phyloP scores from a whole-genome alignment of 352 stramenopile genomes.

The Bremia lactucae region DNA sequence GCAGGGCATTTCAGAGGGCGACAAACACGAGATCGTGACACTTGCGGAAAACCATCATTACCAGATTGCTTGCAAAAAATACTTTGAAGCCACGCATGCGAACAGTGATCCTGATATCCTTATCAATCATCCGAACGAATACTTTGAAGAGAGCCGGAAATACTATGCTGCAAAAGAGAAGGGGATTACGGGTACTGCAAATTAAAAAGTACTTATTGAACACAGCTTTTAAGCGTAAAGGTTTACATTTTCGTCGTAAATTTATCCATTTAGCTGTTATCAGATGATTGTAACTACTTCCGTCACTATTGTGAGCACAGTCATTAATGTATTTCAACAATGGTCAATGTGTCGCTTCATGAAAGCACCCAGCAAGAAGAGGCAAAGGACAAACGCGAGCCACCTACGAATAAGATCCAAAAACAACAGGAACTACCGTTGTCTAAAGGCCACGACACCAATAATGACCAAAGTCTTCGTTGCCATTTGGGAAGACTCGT shows the following conservation, averaged over 20 bases:
- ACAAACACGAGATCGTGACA: conserved; percentile 90
- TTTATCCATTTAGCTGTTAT: neutral
- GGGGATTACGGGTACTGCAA: conserved; percentile 37
- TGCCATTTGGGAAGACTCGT: conserved; percentile 24
- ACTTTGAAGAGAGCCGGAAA: conserved; percentile 92
- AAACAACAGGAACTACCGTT: neutral
- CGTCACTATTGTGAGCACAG: too few species aligned
- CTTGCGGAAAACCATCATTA: conserved; percentile 90
- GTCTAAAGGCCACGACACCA: neutral
- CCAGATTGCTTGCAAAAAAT: conserved; percentile 95
- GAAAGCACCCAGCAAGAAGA: neutral
- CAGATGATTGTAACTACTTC: too few species aligned
- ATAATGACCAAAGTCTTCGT: conserved; percentile 11
- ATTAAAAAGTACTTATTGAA: conserved; percentile 5
- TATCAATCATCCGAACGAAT: conserved; percentile 98
- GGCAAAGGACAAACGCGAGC: neutral
- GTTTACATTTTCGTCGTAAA: neutral
- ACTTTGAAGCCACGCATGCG: conserved; percentile 94
- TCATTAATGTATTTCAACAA: too few species aligned
- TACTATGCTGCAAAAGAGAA: conserved; percentile 86
- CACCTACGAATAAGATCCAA: neutral
- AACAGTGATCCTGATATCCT: conserved; percentile 82
- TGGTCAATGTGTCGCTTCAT: neutral
- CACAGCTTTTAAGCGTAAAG: neutral
- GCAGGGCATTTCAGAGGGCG: conserved; percentile 53